These are phyloP conservation scores for Neonectria magnoliae DNA, from an alignment of 2,329 filamentous ascomycete species.

Conservation along the genomic window DNA sequence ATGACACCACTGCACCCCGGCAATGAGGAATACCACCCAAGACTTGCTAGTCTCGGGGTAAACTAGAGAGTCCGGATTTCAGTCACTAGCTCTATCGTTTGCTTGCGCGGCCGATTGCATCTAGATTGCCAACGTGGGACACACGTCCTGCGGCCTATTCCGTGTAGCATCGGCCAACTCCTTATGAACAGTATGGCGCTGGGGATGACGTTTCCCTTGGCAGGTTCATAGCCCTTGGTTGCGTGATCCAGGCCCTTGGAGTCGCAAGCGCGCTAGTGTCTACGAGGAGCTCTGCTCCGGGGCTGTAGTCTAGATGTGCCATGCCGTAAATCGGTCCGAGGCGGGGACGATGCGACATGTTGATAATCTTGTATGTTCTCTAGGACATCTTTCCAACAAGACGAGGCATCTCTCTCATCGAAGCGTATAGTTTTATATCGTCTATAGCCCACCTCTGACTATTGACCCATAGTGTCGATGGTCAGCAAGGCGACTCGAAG, in stretches of 20 bases:
- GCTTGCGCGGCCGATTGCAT: not conserved
- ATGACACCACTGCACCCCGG: constrained; percentile 15
- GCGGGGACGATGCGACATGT: not conserved
- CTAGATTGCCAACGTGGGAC: not conserved
- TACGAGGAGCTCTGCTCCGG: not conserved
- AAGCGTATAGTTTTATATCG: too few species aligned
- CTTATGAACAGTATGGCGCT: not conserved
- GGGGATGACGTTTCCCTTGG: not conserved
- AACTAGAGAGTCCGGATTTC: not conserved
- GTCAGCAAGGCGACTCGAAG: too few species aligned
- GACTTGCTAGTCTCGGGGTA: not conserved
- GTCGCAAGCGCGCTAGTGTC: not conserved
- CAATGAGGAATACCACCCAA: constrained; percentile 9
- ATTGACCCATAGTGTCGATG: too few species aligned
- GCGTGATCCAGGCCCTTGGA: not conserved
- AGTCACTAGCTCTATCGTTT: not conserved
- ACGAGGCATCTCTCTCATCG: not conserved
- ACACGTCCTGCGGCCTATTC: not conserved
- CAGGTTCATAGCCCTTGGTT: not conserved
- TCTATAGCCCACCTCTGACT: too few species aligned
- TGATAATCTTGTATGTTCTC: not conserved
- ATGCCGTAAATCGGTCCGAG: not conserved
- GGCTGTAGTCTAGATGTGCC: not conserved
- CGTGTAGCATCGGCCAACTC: not conserved
- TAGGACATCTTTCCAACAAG: too few species aligned